phyloP scores from a whole-genome alignment of 2,329 filamentous ascomycete species.

The Penicillium olsonii region DNA sequence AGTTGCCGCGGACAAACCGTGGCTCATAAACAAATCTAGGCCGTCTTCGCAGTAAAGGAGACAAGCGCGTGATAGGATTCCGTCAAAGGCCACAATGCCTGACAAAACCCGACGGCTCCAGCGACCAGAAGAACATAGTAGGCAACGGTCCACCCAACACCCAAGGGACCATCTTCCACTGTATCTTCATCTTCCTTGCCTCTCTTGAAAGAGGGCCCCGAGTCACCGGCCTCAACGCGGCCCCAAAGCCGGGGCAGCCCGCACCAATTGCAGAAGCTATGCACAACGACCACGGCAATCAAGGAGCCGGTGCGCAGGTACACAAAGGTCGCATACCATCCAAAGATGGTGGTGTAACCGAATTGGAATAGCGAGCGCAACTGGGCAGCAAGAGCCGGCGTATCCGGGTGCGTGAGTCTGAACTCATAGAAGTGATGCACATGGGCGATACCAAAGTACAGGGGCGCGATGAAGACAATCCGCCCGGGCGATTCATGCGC shows the following conservation, averaged over 20 bases:
- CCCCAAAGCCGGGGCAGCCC: slow-evolving; percentile 88
- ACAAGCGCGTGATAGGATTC: slow-evolving; percentile 47
- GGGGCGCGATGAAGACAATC: slow-evolving; percentile 78
- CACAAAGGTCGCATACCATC: slow-evolving; percentile 87
- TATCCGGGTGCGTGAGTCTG: slow-evolving; percentile 73
- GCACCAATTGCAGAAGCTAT: slow-evolving; percentile 90
- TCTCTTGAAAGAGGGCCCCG: slow-evolving; percentile 35
- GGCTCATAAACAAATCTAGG: neutral
- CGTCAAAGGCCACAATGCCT: slow-evolving; percentile 70
- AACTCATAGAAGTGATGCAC: slow-evolving; percentile 97
- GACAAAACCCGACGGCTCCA: slow-evolving; percentile 73
- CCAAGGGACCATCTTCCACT: slow-evolving; percentile 34
- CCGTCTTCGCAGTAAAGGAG: slow-evolving; percentile 26
- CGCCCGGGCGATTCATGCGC: slow-evolving; percentile 58
- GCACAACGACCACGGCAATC: slow-evolving; percentile 71
- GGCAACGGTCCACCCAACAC: slow-evolving; percentile 66
- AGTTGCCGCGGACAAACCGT: no score
- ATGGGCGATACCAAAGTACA: slow-evolving; percentile 92
- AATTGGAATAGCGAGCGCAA: slow-evolving; percentile 80
- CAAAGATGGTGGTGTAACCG: slow-evolving; percentile 87
- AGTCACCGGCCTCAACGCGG: slow-evolving; percentile 59
- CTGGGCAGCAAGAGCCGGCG: slow-evolving; percentile 63
- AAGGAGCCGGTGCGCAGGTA: slow-evolving; percentile 84
- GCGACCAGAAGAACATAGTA: slow-evolving; percentile 78
- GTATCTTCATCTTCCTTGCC: slow-evolving; percentile 44